Conservation (phyloP, 2,329 filamentous ascomycete genomes). For the Cladosporium colombiae region DNA sequence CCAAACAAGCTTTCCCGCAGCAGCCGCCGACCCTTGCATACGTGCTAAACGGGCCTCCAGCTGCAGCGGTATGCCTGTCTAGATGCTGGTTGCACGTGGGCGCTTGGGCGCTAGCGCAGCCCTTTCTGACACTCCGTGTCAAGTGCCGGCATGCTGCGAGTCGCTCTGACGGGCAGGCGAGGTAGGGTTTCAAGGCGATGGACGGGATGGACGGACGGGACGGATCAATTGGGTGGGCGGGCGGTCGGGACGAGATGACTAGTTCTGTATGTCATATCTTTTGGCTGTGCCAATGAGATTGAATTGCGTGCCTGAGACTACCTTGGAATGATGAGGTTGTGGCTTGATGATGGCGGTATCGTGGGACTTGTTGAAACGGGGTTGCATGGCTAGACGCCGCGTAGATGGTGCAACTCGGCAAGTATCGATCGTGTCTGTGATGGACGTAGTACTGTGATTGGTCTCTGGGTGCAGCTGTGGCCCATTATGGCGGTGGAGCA, state of each 20-base stretch:
- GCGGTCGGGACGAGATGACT: neutral
- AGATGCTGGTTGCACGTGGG: neutral
- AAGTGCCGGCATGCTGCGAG: conserved; percentile 17
- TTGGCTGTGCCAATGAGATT: conserved; percentile 8
- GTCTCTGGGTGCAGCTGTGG: neutral
- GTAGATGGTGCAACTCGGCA: neutral
- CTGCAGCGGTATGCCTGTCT: conserved; percentile 11
- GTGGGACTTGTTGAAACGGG: neutral
- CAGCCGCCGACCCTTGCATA: conserved; percentile 14
- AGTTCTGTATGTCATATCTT: conserved; percentile 6
- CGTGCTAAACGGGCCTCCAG: neutral
- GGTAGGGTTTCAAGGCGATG: neutral
- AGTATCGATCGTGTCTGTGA: neutral
- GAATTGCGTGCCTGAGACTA: neutral
- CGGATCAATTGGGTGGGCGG: conserved; percentile 4
- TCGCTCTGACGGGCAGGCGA: conserved; percentile 14
- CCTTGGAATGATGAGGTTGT: neutral
- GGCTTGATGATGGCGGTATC: neutral
- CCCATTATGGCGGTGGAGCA: neutral
- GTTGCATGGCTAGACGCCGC: neutral
- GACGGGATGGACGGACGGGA: conserved; percentile 2
- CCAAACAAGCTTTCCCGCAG: conserved; percentile 13
- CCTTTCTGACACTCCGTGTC: neutral
- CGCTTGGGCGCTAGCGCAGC: neutral
- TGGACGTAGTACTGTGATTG: neutral